Conservation (phyloP, 2,329 filamentous ascomycete species). For the Penicillium concentricum region DNA sequence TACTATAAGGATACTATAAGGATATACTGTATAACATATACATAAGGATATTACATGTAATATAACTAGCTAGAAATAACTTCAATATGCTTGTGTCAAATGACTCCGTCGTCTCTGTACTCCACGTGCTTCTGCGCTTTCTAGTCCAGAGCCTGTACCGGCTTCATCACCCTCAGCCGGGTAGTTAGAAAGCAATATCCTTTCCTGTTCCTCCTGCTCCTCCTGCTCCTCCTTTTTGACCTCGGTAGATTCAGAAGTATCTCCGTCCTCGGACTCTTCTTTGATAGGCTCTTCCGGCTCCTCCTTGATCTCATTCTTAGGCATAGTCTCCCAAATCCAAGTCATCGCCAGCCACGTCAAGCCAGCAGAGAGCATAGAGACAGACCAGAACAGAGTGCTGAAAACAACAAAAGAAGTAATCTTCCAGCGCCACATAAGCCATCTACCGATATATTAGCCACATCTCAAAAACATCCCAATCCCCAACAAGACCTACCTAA, state of each 20-base stretch:
- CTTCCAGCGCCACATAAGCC: conserved; percentile 84
- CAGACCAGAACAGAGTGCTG: conserved; percentile 71
- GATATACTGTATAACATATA: too few species aligned
- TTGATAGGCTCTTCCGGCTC: conserved; percentile 23
- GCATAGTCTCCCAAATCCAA: conserved; percentile 35
- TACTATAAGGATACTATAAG: neutral
- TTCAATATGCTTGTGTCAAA: conserved; percentile 17
- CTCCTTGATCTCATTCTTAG: conserved; percentile 31
- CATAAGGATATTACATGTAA: too few species aligned
- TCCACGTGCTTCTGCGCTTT: conserved; percentile 31
- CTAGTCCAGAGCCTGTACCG: conserved; percentile 56
- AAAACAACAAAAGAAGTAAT: conserved; percentile 67
- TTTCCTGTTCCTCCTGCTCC: conserved; percentile 25
- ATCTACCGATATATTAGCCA: conserved; percentile 47
- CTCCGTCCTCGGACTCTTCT: conserved; percentile 16
- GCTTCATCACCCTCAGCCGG: conserved; percentile 39
- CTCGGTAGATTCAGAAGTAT: conserved; percentile 21
- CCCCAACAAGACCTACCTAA: conserved; percentile 50
- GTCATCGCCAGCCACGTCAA: conserved; percentile 63
- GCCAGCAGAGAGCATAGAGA: conserved; percentile 67
- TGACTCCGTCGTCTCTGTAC: conserved; percentile 36
- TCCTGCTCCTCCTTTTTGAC: conserved; percentile 38
- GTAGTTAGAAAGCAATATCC: conserved; percentile 18
- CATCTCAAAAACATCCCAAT: neutral
- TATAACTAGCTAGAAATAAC: too few species aligned